Evolutionary conservation across 2,329 filamentous ascomycete species (phyloP).

Genomic region (Leptographium procerum): DNA sequence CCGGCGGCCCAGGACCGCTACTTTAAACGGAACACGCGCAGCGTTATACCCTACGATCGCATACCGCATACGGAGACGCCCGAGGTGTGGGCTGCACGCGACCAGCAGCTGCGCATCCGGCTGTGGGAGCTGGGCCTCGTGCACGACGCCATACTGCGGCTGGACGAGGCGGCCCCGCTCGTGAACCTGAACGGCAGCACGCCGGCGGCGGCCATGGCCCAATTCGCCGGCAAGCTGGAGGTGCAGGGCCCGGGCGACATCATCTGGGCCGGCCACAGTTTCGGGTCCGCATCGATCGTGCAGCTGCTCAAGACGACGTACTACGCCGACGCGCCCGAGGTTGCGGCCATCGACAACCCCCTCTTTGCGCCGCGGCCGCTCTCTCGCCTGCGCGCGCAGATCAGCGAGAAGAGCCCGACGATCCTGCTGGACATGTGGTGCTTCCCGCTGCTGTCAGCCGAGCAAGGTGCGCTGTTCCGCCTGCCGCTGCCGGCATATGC

Average conservation of each 20-base stretch:
- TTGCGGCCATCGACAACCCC: conserved; percentile 38
- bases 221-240: conserved; percentile 51
- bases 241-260: conserved; percentile 62
- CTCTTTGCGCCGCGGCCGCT: conserved; percentile 48
- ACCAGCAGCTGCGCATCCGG: conserved; percentile 62
- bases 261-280: conserved; percentile 69
- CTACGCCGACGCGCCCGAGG: conserved; percentile 42
- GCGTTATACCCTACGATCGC: conserved; percentile 34
- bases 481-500: conserved; percentile 62
- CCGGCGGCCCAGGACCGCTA: conserved; percentile 35
- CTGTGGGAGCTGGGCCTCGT: conserved; percentile 68
- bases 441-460: conserved; percentile 54
- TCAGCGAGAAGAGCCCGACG: conserved; percentile 54
- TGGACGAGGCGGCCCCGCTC: conserved; percentile 43
- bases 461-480: conserved; percentile 53
- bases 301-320: conserved; percentile 73
- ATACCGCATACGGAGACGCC: conserved; percentile 52
- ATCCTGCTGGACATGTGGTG: conserved; percentile 75
- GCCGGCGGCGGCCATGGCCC: conserved; percentile 36
- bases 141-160: conserved; percentile 53
- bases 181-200: conserved; percentile 41
- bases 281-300: conserved; percentile 61
- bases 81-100: conserved; percentile 55
- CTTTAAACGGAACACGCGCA: conserved; percentile 21
- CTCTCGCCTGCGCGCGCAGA: conserved; percentile 49